These are phyloP conservation scores for Cordyceps cicadae DNA, from an alignment of 2,329 filamentous ascomycete species.

Conservation along the genomic window DNA sequence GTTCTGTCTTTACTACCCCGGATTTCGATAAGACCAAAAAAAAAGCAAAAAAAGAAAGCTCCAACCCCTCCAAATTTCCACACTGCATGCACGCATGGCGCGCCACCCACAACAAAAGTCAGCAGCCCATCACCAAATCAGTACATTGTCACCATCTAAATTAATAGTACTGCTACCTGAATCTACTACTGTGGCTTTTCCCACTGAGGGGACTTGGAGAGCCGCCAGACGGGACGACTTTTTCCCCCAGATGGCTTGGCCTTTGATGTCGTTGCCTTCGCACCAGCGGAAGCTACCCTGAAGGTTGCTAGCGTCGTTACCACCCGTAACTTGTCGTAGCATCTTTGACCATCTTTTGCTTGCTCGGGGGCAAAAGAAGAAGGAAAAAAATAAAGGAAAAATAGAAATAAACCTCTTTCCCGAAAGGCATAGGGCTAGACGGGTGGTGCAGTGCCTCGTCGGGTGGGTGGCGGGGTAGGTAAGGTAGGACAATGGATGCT, in stretches of 20 bases:
- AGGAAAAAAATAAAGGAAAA: too few species aligned
- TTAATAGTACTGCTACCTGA: too few species aligned
- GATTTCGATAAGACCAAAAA: not conserved
- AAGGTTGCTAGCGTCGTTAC: not conserved
- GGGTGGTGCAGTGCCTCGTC: too few species aligned
- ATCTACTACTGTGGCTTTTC: too few species aligned
- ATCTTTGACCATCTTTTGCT: not conserved
- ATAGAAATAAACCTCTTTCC: not conserved
- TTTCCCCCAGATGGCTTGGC: not conserved
- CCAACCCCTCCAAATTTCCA: not conserved
- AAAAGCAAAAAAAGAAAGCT: not conserved
- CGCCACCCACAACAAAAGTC: not conserved
- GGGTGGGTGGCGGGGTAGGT: not conserved
- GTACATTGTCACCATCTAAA: too few species aligned
- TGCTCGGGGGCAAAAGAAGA: too few species aligned
- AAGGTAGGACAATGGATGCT: not conserved
- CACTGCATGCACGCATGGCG: not conserved
- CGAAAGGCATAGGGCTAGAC: not conserved
- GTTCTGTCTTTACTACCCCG: not conserved
- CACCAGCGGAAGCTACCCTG: slow-evolving; percentile 11
- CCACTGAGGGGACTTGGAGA: not conserved
- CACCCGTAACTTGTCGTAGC: not conserved
- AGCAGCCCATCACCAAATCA: not conserved
- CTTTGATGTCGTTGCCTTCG: slow-evolving; percentile 1
- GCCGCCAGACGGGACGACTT: not conserved